Conservation (phyloP, 805 yeast species). For the Candida xiaguanensis region DNA sequence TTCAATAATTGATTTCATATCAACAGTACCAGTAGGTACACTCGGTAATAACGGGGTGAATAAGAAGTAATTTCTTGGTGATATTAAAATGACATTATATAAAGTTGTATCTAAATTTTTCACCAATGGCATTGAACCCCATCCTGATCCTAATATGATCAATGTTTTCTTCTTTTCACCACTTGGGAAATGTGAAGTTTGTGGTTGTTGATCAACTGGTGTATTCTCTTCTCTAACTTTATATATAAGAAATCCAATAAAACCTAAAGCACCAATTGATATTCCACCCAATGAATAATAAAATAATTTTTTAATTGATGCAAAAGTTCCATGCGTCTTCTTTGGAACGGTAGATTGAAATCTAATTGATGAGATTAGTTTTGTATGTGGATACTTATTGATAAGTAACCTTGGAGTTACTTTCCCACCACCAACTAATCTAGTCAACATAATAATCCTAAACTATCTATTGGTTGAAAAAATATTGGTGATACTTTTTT, state of each 20-base stretch:
- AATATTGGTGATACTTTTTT: too few relatives aligned
- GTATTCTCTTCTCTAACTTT: conserved; percentile 58
- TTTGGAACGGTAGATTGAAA: too few relatives aligned
- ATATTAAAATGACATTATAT: conserved; percentile 84
- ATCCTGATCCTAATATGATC: conserved; percentile 84
- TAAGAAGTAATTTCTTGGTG: conserved; percentile 92
- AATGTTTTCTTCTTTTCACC: conserved; percentile 68
- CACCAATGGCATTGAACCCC: conserved; percentile 89
- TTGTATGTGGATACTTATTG: too few relatives aligned
- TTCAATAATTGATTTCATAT: conserved; percentile 85
- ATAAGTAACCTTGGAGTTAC: too few relatives aligned
- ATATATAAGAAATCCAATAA: conserved; percentile 48
- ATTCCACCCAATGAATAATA: conserved; percentile 46
- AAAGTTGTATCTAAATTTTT: conserved; percentile 80
- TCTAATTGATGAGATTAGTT: too few relatives aligned
- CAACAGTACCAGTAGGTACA: conserved; percentile 91
- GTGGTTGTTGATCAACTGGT: conserved; percentile 60
- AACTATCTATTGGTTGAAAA: too few relatives aligned
- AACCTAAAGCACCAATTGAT: conserved; percentile 51
- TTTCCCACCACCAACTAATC: too few relatives aligned
- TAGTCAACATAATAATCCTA: too few relatives aligned
- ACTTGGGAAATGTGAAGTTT: conserved; percentile 49
- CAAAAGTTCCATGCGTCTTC: too few relatives aligned
- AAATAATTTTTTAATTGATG: conserved; percentile 44
- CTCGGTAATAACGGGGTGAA: conserved; percentile 96